Conservation (phyloP, 2,329 filamentous ascomycete species). For the Xylaria digitata region DNA sequence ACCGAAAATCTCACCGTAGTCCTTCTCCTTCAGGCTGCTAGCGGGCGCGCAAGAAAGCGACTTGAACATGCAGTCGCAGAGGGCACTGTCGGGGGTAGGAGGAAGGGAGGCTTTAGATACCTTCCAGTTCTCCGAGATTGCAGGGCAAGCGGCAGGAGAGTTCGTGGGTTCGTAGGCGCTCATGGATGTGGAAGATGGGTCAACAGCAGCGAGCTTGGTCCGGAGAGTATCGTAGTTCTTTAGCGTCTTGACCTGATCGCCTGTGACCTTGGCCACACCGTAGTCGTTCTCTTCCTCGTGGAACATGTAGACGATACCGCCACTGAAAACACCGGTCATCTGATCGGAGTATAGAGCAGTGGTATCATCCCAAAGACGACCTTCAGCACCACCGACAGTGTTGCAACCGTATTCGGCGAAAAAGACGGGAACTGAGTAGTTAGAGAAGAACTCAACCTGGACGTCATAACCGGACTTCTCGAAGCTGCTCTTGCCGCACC, state of each 20-base stretch:
- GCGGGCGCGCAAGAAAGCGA: conserved; percentile 72
- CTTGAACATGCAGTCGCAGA: conserved; percentile 78
- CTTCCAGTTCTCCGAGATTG: conserved; percentile 66
- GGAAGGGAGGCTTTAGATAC: conserved; percentile 70
- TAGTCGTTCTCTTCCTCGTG: conserved; percentile 80
- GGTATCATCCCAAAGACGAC: conserved; percentile 78
- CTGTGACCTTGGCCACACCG: conserved; percentile 69
- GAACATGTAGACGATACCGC: conserved; percentile 88
- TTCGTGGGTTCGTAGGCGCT: conserved; percentile 72
- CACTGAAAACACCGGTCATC: conserved; percentile 80
- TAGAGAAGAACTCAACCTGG: conserved; percentile 76
- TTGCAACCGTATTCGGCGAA: conserved; percentile 89
- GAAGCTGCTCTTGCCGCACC: conserved; percentile 78
- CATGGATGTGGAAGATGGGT: conserved; percentile 68
- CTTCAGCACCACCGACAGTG: conserved; percentile 58
- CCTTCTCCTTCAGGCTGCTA: conserved; percentile 61
- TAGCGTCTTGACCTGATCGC: conserved; percentile 64
- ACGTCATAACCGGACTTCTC: conserved; percentile 74
- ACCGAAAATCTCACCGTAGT: conserved; percentile 61
- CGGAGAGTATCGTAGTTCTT: conserved; percentile 73
- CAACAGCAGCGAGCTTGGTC: conserved; percentile 69
- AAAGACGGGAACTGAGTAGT: conserved; percentile 81
- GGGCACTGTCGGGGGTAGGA: conserved; percentile 74
- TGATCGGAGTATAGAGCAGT: conserved; percentile 72
- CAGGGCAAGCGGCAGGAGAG: conserved; percentile 72